Evolutionary conservation across 306 rosid species (phyloP), one percentile per base, ranked within the genome.

Genomic region (Pyrus pyrifolia): DNA sequence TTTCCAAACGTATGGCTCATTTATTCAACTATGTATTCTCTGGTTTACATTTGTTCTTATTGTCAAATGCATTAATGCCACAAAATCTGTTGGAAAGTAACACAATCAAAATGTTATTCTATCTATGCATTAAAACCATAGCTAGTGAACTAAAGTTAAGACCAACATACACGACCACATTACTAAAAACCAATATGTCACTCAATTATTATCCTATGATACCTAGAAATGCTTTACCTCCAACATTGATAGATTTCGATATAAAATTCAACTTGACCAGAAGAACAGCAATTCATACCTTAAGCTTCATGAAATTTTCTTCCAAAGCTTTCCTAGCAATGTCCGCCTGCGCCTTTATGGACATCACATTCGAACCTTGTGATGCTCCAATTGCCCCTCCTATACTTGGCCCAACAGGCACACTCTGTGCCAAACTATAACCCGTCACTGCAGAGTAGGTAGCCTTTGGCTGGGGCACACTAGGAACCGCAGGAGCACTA

Each of bases 281-380:
- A 69, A 57, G 13, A 71, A 21, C 18, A 68, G 69, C 6, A 25
- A 21, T 77, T 14, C 75, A 55, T 83, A 95, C 98, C 98, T 90
- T 92, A 66, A 90, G 95, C 88, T 84, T 92, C 85, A 75, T 86
- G 71, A 88, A 82, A 83, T 87, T 90, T 30, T 90, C 93, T 25
- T 53, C 77, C 84, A 95, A 29, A 55, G 97, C 97, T 73, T 82
- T 95, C 72, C 27, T 87, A 1, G 93, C 84, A 9, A 76, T 67
- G 84, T 89, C 96, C 4, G 96, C 93, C 73, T 92, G 97, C 53
- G 91, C 90, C 49, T 93, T 81, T 46, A 94, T 73, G 11, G 96
- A 67, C 83, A 89, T 68, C 33, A 80, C 88, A 75, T 89, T 90
- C 80, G 84, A 85, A 77, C 76, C 85, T 30, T 82, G 88, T 21